These are phyloP conservation scores for Thalassiosira exigua DNA, from an alignment of 352 stramenopile genomes.

Conservation along the genomic window DNA sequence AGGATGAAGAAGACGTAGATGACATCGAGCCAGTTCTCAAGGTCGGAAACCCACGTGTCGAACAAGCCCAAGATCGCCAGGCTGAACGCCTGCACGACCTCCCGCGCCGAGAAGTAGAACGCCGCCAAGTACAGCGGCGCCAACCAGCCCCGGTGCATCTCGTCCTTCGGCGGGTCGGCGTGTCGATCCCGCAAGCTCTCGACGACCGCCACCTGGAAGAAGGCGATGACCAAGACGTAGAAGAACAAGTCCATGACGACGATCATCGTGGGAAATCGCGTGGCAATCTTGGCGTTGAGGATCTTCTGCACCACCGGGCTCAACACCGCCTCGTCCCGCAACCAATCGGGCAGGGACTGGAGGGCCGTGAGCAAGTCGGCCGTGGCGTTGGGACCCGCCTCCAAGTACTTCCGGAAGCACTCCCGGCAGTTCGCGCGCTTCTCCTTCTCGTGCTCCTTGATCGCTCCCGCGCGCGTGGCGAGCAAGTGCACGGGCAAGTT, in stretches of 20 bases:
- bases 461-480: slow-evolving; percentile 56
- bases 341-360: slow-evolving; percentile 76
- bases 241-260: slow-evolving; percentile 75
- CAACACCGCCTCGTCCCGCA: slow-evolving; percentile 78
- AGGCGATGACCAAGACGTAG: slow-evolving; percentile 68
- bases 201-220: slow-evolving; percentile 69
- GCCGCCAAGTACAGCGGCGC: slow-evolving; percentile 63
- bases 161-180: background rate
- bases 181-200: slow-evolving; percentile 62
- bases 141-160: slow-evolving; percentile 28
- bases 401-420: slow-evolving; percentile 76
- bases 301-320: slow-evolving; percentile 75
- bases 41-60: slow-evolving; percentile 40
- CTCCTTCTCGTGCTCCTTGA: slow-evolving; percentile 38
- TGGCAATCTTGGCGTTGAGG: slow-evolving; percentile 79
- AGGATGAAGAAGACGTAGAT: slow-evolving; percentile 64
- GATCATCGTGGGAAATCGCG: slow-evolving; percentile 78
- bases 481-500: slow-evolving; percentile 77
- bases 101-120: slow-evolving; percentile 75
- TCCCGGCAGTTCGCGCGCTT: slow-evolving; percentile 60
- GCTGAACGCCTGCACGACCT: slow-evolving; percentile 73
- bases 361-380: slow-evolving; percentile 78
- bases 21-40: slow-evolving; percentile 71
- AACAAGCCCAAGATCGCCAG: slow-evolving; percentile 30
- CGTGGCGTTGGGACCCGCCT: slow-evolving; percentile 54